Conservation (phyloP, 306 rosid species). For the Gynostemma pentaphyllum region DNA sequence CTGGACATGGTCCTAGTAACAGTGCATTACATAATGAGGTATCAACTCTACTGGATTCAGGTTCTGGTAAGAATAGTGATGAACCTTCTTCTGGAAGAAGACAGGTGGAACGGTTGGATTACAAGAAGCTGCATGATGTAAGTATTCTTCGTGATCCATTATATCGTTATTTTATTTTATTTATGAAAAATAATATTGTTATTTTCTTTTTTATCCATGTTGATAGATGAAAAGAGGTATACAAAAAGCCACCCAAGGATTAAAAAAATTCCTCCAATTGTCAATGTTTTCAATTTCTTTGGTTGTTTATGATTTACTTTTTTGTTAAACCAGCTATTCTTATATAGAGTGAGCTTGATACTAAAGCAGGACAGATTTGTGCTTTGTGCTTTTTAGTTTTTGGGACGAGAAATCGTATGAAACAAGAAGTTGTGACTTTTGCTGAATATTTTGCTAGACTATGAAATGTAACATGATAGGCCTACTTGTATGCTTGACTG, state of each 20-base stretch:
- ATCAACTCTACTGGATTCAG: slow-evolving; percentile 38
- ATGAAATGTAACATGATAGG: neutral
- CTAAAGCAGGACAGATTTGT: neutral
- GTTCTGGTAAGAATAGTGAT: slow-evolving; percentile 37
- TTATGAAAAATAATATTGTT: neutral
- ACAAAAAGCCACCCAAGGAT: too few relatives aligned
- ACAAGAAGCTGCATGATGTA: slow-evolving; percentile 89
- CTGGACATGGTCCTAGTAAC: slow-evolving; percentile 28
- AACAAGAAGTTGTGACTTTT: too few relatives aligned
- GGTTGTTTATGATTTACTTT: neutral
- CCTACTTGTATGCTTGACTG: too few relatives aligned
- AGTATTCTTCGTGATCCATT: slow-evolving; percentile 32
- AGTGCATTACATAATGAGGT: slow-evolving; percentile 44
- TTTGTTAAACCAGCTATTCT: neutral
- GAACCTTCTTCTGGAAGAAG: slow-evolving; percentile 46
- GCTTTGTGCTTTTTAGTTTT: neutral
- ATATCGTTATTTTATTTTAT: slow-evolving; percentile 4
- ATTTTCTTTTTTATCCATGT: slow-evolving; percentile 8
- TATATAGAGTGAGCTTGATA: too few relatives aligned
- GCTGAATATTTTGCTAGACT: neutral
- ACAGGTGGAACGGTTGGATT: slow-evolving; percentile 72
- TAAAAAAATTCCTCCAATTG: too few relatives aligned
- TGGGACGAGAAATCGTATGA: neutral
- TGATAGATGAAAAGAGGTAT: too few relatives aligned
- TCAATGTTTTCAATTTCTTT: neutral